Evolutionary conservation across 2,329 filamentous ascomycete genomes (phyloP).

Genomic region (Aspergillus ustus): DNA sequence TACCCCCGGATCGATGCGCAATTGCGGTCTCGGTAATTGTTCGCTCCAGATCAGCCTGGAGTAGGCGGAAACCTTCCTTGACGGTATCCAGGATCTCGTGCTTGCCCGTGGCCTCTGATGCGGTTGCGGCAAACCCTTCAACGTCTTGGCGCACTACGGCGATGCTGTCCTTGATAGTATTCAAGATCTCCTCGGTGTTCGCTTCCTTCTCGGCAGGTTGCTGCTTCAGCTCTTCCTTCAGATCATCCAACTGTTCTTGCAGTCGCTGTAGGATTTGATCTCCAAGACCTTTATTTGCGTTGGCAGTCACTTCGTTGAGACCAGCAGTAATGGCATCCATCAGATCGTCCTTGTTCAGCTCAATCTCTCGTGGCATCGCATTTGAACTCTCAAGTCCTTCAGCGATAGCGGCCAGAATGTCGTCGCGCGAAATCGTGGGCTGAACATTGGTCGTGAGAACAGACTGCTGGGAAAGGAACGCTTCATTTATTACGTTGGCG

Average conservation of each 20-base stretch:
- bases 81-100: slow-evolving; percentile 78
- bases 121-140: slow-evolving; percentile 77
- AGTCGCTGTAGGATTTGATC: slow-evolving; percentile 65
- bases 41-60: slow-evolving; percentile 63
- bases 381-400: slow-evolving; percentile 59
- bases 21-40: slow-evolving; percentile 52
- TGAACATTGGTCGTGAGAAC: slow-evolving; percentile 38
- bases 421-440: slow-evolving; percentile 56
- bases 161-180: slow-evolving; percentile 84
- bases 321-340: slow-evolving; percentile 64
- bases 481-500: slow-evolving; percentile 37
- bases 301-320: slow-evolving; percentile 57
- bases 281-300: slow-evolving; percentile 56
- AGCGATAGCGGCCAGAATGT: slow-evolving; percentile 62
- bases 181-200: slow-evolving; percentile 86
- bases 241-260: slow-evolving; percentile 62
- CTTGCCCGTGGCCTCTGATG: slow-evolving; percentile 70
- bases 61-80: slow-evolving; percentile 64
- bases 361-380: slow-evolving; percentile 62
- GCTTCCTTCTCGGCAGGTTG: slow-evolving; percentile 78
- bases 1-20: slow-evolving; percentile 34
- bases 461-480: slow-evolving; percentile 37
- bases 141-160: slow-evolving; percentile 80
- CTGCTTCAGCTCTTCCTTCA: slow-evolving; percentile 72
- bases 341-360: slow-evolving; percentile 57